Conservation (phyloP, 1,284 basidiomycete genomes). For the Trametes polyzona region DNA sequence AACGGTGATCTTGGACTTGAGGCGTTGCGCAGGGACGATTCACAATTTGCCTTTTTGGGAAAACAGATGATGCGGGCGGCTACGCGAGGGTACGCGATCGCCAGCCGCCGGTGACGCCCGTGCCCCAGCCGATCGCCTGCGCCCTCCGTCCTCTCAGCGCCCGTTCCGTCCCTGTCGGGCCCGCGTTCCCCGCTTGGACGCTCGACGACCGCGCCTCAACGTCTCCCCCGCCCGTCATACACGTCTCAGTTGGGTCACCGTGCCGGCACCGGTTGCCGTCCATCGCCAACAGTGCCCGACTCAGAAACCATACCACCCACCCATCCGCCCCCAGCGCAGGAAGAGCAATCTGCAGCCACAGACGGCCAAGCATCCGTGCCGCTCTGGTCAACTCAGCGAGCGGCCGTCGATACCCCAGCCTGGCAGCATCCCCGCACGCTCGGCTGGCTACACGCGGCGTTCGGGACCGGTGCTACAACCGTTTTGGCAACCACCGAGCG, state of each 20-base stretch:
- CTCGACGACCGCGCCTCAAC: too few species aligned
- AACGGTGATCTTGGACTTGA: constrained; percentile 4
- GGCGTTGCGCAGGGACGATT: constrained; percentile 13
- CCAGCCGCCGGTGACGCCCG: background rate
- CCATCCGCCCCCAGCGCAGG: too few species aligned
- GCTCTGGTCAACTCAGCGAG: background rate
- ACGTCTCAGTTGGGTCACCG: too few species aligned
- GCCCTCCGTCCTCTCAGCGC: background rate
- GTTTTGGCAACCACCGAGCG: constrained; percentile 9
- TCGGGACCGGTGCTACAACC: background rate
- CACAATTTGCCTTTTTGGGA: constrained; percentile 17
- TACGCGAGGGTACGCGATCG: constrained; percentile 10
- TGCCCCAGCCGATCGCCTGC: background rate
- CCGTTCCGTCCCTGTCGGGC: constrained; percentile 14
- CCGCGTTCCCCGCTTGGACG: background rate
- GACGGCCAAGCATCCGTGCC: background rate
- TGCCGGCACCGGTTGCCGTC: too few species aligned
- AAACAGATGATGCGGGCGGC: constrained; percentile 10
- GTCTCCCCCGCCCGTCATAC: too few species aligned
- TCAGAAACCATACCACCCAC: too few species aligned
- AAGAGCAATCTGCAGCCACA: background rate
- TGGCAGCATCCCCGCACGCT: background rate
- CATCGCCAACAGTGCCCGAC: too few species aligned
- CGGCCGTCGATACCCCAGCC: background rate
- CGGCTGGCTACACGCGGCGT: background rate